Conservation (phyloP, 805 yeast genomes). For the Suhomyces kilbournensis region DNA sequence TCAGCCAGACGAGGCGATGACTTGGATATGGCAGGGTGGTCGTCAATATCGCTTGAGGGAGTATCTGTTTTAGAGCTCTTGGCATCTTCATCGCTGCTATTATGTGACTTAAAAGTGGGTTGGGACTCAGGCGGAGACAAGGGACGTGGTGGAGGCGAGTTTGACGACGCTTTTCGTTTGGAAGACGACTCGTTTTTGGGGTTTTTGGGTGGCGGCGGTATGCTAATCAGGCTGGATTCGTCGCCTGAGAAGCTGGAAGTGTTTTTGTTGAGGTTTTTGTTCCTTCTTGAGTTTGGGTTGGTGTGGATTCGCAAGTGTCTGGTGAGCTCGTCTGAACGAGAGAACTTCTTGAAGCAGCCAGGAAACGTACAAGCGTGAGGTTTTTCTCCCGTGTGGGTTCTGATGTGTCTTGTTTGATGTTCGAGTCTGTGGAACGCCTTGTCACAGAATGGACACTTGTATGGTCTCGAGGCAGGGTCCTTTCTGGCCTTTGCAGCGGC, state of each 20-base stretch:
- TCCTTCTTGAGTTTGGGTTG: constrained; percentile 48
- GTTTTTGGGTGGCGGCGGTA: not conserved
- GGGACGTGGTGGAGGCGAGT: not conserved
- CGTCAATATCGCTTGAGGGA: constrained; percentile 4
- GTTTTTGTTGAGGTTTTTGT: constrained; percentile 25
- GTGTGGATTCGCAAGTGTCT: constrained; percentile 81
- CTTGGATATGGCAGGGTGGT: not conserved
- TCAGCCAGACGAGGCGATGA: not conserved
- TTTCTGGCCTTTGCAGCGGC: constrained; percentile 6
- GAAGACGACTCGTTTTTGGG: not conserved
- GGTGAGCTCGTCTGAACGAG: constrained; percentile 81
- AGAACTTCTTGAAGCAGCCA: constrained; percentile 77
- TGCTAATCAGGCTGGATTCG: not conserved
- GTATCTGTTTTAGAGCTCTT: constrained; percentile 1
- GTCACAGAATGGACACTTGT: constrained; percentile 78
- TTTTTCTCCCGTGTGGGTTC: constrained; percentile 92
- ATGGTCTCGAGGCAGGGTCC: constrained; percentile 51
- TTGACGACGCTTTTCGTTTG: not conserved
- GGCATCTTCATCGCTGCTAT: constrained; percentile 1
- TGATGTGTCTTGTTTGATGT: constrained; percentile 86
- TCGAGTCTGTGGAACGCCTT: constrained; percentile 86
- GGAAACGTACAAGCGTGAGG: constrained; percentile 84
- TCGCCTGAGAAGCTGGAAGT: constrained; percentile 7
- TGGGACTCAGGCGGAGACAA: not conserved
- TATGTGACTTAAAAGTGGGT: not conserved